These are phyloP conservation scores for Cyclanthera cordifolia DNA, from an alignment of 306 rosid genomes.

Conservation along the genomic window DNA sequence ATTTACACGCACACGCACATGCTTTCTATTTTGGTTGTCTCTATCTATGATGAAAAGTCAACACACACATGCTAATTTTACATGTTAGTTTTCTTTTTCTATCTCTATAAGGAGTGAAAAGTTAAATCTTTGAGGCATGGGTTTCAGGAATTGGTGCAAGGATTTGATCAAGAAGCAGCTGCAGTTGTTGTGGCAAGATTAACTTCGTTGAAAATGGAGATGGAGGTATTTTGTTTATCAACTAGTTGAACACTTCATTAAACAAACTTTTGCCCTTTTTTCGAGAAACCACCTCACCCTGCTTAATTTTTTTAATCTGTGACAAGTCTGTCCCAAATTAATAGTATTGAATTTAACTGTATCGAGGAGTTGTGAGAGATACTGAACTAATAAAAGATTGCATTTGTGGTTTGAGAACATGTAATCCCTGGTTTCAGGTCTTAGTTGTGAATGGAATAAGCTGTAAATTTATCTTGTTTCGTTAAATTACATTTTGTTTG, in stretches of 20 bases:
- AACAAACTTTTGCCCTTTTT: background rate
- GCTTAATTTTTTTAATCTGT: background rate
- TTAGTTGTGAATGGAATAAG: background rate
- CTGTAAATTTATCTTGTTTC: background rate
- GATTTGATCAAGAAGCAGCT: conserved; percentile 97
- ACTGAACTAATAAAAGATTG: background rate
- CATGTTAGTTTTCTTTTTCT: background rate
- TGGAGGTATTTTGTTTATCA: conserved; percentile 47
- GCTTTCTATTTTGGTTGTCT: background rate
- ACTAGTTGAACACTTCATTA: background rate
- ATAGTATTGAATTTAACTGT: background rate
- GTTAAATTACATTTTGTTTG: background rate
- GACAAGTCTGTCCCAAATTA: background rate
- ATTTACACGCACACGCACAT: background rate
- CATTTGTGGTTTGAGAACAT: background rate
- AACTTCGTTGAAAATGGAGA: conserved; percentile 87
- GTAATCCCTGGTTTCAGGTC: conserved; percentile 1
- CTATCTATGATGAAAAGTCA: background rate
- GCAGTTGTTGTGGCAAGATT: conserved; percentile 90
- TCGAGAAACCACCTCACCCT: background rate
- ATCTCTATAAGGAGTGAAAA: background rate
- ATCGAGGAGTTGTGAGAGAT: background rate
- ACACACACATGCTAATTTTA: background rate
- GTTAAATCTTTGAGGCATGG: conserved; percentile 15
- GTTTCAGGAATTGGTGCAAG: conserved; percentile 81